Percentiles rank a stretch among this genome's conserved stretches.
Evolutionary conservation across 2,329 filamentous ascomycete genomes (phyloP).

Genomic region (Diplocarpon rosae): DNA sequence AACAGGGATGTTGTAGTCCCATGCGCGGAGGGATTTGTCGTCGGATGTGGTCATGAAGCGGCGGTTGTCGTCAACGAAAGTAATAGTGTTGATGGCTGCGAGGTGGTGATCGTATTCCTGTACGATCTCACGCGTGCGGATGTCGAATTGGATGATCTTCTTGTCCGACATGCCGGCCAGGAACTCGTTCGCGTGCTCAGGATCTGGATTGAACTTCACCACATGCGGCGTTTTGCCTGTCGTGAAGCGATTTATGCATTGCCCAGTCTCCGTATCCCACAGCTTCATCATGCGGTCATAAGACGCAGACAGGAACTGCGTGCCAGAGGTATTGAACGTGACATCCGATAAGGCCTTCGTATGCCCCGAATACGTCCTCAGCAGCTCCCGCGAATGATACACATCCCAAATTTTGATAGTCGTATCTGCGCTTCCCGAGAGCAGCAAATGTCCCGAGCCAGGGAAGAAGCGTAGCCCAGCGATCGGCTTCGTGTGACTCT

Average conservation of each 20-base stretch:
- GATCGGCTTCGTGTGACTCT: constrained; percentile 71
- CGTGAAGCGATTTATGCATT: constrained; percentile 78
- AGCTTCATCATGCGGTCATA: constrained; percentile 96
- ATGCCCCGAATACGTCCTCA: constrained; percentile 88
- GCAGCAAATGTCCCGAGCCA: constrained; percentile 70
- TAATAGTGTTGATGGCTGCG: constrained; percentile 95
- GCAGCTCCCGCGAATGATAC: constrained; percentile 77
- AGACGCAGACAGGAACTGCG: constrained; percentile 78
- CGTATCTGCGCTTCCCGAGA: constrained; percentile 81
- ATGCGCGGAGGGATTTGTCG: constrained; percentile 89
- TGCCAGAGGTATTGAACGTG: constrained; percentile 73
- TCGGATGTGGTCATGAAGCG: constrained; percentile 97
- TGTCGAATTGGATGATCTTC: constrained; percentile 97
- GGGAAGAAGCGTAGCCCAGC: constrained; percentile 89
- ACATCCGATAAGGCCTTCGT: constrained; percentile 83
- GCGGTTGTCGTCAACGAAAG: constrained; percentile 86
- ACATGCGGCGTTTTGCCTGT: constrained; percentile 95
- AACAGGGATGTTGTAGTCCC: constrained; percentile 97
- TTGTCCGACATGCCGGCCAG: constrained; percentile 96
- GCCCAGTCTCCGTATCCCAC: constrained; percentile 94
- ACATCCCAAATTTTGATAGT: constrained; percentile 93
- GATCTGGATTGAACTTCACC: constrained; percentile 79
- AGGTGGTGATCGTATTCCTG: constrained; percentile 98
- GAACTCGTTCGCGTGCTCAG: constrained; percentile 74
- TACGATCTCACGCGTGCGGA: constrained; percentile 64